Base-by-base conservation (phyloP, 176 grass and related monocot genomes). In the Bothriochloa decipiens region DNA sequence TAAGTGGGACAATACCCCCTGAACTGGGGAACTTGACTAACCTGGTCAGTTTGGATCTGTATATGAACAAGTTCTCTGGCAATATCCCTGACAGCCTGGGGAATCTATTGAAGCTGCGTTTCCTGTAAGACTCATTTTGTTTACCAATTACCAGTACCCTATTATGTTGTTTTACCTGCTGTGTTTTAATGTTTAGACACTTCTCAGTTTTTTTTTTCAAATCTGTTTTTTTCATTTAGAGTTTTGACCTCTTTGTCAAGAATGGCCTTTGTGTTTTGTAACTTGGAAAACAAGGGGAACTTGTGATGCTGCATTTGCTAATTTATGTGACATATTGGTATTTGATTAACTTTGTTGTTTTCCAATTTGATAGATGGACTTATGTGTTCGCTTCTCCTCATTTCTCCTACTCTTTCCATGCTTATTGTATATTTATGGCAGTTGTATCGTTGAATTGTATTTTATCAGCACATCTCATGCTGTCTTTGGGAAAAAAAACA, bases 21-120 rank as follows among this genome's bases (percentile, higher is more conserved):
- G 90, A 92, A 79, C 90, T 95, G 29, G 93, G 93, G 53, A 90
- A 95, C 84, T 80, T 95, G 47, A 92, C 86, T 78, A 95, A 88
- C 69, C 82, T 95, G 61, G 88, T 92, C 68, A 95, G 90, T 89
- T 90, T 95, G 93, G 93, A 95, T 88, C 89, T 95, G 20, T 95
- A 95, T 43, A 84, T 92, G 64, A 95, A 95, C 72, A 82, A 68
- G 9, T 88, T 95, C 65, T 90, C 76, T 62, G 86, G 88, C 46
- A 6, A 0, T 45, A 92, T 95, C 67, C 93, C 93, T 77, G 90
- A 82, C 74, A 78, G 72, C 39, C 76, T 95, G 68, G 93, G 93
- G 6, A 86, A 86, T 53, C 81, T 95, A 60, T 49, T 47, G 65
- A 95, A 95, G 82, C 86, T 95, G 72, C 85, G 93, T n/a, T 95